Evolutionary conservation across 176 grass and related monocot species (phyloP).

Genomic region (Calamus simplicifolius): DNA sequence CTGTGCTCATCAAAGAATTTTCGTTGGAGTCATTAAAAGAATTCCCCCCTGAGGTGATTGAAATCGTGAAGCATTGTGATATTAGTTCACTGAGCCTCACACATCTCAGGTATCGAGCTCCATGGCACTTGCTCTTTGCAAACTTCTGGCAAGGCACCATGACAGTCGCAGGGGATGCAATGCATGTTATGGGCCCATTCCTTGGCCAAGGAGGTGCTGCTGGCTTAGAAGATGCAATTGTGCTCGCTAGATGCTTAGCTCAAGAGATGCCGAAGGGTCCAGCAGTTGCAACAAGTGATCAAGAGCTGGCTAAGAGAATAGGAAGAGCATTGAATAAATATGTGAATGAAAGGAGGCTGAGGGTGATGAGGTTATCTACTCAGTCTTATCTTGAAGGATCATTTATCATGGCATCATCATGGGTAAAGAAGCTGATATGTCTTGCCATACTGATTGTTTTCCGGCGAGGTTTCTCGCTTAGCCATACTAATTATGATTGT

Average conservation of each 20-base stretch:
- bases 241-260: constrained; percentile 30
- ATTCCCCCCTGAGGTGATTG: constrained; percentile 15
- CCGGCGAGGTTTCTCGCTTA: constrained; percentile 10
- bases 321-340: constrained; percentile 21
- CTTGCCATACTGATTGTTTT: constrained; percentile 14
- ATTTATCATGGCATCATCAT: not conserved
- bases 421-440: constrained; percentile 14
- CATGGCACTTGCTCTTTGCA: constrained; percentile 26
- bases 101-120: constrained; percentile 21
- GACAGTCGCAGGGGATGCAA: constrained; percentile 45
- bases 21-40: constrained; percentile 9
- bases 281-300: not conserved
- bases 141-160: constrained; percentile 25
- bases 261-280: not conserved
- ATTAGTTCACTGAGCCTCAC: constrained; percentile 15
- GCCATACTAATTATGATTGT: constrained; percentile 32
- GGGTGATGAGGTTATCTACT: constrained; percentile 14
- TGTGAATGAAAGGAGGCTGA: constrained; percentile 29
- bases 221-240: constrained; percentile 31
- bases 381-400: constrained; percentile 20
- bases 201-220: constrained; percentile 43
- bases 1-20: not conserved
- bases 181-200: constrained; percentile 51
- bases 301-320: constrained; percentile 3
- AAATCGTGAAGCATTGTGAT: constrained; percentile 26